phyloP scores from a whole-genome alignment of 768 basidiomycete genomes.

The Boletellus ananiceps region DNA sequence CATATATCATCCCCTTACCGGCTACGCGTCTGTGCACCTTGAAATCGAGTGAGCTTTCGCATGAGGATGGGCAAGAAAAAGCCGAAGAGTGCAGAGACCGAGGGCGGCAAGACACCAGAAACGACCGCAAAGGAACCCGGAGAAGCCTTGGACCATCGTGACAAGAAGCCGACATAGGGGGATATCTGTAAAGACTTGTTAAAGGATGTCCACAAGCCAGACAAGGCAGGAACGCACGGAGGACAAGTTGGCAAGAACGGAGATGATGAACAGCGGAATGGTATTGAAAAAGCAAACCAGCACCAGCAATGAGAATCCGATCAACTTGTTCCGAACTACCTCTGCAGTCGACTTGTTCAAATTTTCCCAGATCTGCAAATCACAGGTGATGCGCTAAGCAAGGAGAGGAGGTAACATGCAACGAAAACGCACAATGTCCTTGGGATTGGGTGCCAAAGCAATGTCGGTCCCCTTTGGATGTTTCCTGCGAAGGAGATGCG shows the following conservation, averaged over 20 bases:
- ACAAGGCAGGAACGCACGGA: conserved; percentile 44
- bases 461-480: conserved; percentile 70
- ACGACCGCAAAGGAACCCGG: conserved; percentile 71
- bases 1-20: conserved; percentile 14
- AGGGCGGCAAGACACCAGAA: conserved; percentile 90
- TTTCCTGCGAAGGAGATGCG: conserved; percentile 62
- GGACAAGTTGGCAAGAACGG: conserved; percentile 86
- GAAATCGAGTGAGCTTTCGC: conserved; percentile 73
- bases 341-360: conserved; percentile 70
- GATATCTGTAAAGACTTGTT: conserved; percentile 28
- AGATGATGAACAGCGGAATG: conserved; percentile 84
- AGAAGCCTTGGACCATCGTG: conserved; percentile 63
- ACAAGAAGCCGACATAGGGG: conserved; percentile 69
- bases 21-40: conserved; percentile 43
- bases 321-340: conserved; percentile 56
- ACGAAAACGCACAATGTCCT: conserved; percentile 63
- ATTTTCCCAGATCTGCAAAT: conserved; percentile 80
- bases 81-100: conserved; percentile 83
- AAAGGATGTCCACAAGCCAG: background rate
- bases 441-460: conserved; percentile 79
- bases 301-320: conserved; percentile 77
- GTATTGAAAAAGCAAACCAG: conserved; percentile 93
- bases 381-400: background rate
- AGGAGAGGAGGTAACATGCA: background rate
- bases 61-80: conserved; percentile 91